Conservation (phyloP, 2,329 filamentous ascomycete genomes). For the Diaporthe australafricana region DNA sequence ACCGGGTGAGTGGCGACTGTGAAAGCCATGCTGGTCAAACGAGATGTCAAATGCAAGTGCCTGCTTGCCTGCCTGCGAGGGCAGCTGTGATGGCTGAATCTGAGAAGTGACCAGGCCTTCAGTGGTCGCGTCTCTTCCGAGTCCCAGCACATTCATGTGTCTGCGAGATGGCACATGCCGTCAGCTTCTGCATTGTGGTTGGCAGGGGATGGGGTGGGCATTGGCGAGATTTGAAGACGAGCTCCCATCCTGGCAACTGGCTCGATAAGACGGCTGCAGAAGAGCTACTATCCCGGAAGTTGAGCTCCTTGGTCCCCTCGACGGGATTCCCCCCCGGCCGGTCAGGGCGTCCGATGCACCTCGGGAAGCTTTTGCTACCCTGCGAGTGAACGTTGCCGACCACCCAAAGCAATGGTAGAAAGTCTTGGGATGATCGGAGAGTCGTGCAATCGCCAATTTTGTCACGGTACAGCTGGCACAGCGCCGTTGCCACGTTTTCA, state of each 20-base stretch:
- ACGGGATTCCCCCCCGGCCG: slow-evolving; percentile 24
- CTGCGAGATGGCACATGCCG: slow-evolving; percentile 8
- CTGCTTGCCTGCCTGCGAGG: background rate
- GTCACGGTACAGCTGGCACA: background rate
- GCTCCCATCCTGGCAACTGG: slow-evolving; percentile 27
- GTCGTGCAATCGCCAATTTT: background rate
- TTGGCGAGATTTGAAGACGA: slow-evolving; percentile 29
- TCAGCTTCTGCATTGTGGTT: slow-evolving; percentile 23
- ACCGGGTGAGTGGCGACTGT: background rate
- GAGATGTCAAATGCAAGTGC: background rate
- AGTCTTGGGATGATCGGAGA: slow-evolving; percentile 23
- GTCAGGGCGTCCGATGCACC: slow-evolving; percentile 29
- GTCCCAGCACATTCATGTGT: background rate
- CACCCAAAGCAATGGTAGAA: slow-evolving; percentile 19
- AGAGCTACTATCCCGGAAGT: slow-evolving; percentile 30
- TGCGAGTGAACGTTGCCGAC: slow-evolving; percentile 32
- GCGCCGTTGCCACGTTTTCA: background rate
- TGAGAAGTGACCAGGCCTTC: slow-evolving; percentile 11
- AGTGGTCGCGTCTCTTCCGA: background rate
- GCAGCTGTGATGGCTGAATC: slow-evolving; percentile 19
- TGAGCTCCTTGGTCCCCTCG: slow-evolving; percentile 21
- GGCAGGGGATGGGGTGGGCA: background rate
- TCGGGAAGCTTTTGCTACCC: slow-evolving; percentile 35
- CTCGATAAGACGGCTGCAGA: slow-evolving; percentile 7
- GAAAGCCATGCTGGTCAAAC: slow-evolving; percentile 1